Evolutionary conservation across 768 basidiomycete species (phyloP), one percentile per base, ranked within the genome.

Genomic region (Xanthoconium purpureum): DNA sequence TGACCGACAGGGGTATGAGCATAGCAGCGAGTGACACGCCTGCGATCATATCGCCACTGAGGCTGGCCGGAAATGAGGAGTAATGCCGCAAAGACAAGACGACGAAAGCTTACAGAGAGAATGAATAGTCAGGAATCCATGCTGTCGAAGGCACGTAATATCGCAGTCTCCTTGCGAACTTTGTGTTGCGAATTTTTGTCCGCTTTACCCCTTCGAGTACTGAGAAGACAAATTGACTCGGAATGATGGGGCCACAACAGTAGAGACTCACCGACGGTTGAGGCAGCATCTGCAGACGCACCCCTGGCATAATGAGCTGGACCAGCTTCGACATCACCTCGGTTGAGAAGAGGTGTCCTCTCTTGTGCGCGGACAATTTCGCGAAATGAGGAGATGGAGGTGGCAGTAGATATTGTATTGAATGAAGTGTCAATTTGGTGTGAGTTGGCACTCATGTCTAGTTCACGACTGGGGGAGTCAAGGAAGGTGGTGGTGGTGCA

Each of bases 1-100:
- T 92, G 69, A 97, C 89, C 2, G 91, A 90, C 70, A 91, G 87
- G 7, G 91, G 89, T 66, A 91, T 88, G 43, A 91, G 78, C 80
- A 91, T 88, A 49, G 84, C 86, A 18, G 89, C 88, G 10, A 97
- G 85, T 0, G 94, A 94, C 30, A 94, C 66, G 17, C 94, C 95
- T 29, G 91, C 91, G 0, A 93, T 76, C n/a, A 91, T 63, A 70
- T 95, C 92, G 18, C 85, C 85, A 11, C 79, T 75, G 24, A 87
- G 74, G 39, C 84, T 85, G 58, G 29, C 20, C 44, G 12, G 15
- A 52, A 47, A 50, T 50, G 53, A 61, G 54, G 43, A 15, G 20
- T 28, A 18, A 18, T 18, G 28, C 10, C n/a, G n/a, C 2, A 20
- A 38, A 44, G 47, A 32, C 12, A 51, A 50, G 45, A 37, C 1